Evolutionary conservation across 257 asterid species (phyloP).

Genomic region (Nicotiana benthamiana): DNA sequence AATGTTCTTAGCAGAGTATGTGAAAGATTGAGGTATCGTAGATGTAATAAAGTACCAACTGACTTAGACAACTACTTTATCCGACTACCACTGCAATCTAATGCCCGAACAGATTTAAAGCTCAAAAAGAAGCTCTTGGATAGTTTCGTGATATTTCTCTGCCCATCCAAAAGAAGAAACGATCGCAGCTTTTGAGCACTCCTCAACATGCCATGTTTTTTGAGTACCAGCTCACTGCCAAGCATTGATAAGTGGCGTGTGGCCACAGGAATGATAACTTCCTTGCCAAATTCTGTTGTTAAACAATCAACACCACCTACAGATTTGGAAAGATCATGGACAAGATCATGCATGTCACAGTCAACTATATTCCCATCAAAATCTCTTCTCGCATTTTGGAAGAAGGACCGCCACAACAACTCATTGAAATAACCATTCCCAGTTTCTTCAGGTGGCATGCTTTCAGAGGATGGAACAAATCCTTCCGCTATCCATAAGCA

Average conservation of each 20-base stretch:
- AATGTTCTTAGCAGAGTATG: not conserved
- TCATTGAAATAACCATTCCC: slow-evolving; percentile 49
- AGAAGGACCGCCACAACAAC: slow-evolving; percentile 43
- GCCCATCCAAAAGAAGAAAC: not conserved
- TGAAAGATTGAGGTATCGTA: slow-evolving; percentile 12
- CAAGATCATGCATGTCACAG: slow-evolving; percentile 9
- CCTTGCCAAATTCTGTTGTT: not conserved
- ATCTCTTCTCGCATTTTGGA: slow-evolving; percentile 22
- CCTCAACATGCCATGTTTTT: not conserved
- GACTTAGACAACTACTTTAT: not conserved
- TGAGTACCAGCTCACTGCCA: not conserved
- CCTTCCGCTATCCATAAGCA: slow-evolving; percentile 60
- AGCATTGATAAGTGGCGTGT: not conserved
- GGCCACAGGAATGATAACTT: not conserved
- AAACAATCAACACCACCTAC: slow-evolving; percentile 10
- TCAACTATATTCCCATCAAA: not conserved
- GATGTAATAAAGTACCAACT: slow-evolving; percentile 7
- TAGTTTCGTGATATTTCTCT: not conserved
- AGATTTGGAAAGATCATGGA: slow-evolving; percentile 11
- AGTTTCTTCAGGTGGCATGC: slow-evolving; percentile 30
- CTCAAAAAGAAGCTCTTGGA: not conserved
- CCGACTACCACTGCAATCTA: slow-evolving; percentile 4
- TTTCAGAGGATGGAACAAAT: slow-evolving; percentile 25
- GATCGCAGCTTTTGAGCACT: slow-evolving; percentile 8
- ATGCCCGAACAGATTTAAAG: slow-evolving; percentile 4